These are phyloP conservation scores for Taphrina betulina DNA, from an alignment of 1,139 yeast species.

Conservation along the genomic window DNA sequence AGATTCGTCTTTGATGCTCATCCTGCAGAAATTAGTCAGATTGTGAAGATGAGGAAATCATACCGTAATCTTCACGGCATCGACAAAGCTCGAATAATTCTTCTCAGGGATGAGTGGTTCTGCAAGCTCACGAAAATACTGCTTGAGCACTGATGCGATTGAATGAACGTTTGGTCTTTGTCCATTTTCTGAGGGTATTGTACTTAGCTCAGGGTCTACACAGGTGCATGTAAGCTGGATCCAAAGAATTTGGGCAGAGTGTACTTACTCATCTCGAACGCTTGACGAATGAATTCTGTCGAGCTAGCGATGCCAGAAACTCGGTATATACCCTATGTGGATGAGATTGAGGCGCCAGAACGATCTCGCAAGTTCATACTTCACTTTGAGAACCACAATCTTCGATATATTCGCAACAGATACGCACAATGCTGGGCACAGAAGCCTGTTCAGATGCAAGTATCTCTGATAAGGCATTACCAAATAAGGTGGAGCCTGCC, in stretches of 20 bases:
- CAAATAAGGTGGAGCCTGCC: too few relatives aligned
- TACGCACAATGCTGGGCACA: slow-evolving; percentile 19
- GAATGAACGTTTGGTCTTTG: slow-evolving; percentile 48
- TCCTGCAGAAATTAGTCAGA: slow-evolving; percentile 43
- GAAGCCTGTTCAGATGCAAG: slow-evolving; percentile 14
- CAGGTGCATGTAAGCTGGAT: too few relatives aligned
- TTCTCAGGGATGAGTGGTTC: slow-evolving; percentile 71
- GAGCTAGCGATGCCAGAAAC: slow-evolving; percentile 76
- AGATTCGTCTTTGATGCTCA: slow-evolving; percentile 60
- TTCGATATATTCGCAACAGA: slow-evolving; percentile 84
- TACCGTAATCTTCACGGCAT: too few relatives aligned
- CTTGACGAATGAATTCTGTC: slow-evolving; percentile 67
- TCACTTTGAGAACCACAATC: slow-evolving; percentile 73
- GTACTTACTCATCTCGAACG: slow-evolving; percentile 54
- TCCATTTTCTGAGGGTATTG: background rate
- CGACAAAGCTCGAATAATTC: slow-evolving; percentile 72
- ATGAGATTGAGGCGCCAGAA: too few relatives aligned
- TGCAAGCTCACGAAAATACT: slow-evolving; percentile 77
- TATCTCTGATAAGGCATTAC: too few relatives aligned
- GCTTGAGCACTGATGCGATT: slow-evolving; percentile 71
- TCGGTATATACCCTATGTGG: slow-evolving; percentile 70
- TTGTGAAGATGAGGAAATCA: background rate
- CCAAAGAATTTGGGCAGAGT: too few relatives aligned
- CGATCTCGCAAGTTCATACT: background rate
- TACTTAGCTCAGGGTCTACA: too few relatives aligned